Percentiles rank a stretch among this genome's conserved stretches.
Conservation (phyloP, 805 yeast species). For the Metschnikowia lunata region DNA sequence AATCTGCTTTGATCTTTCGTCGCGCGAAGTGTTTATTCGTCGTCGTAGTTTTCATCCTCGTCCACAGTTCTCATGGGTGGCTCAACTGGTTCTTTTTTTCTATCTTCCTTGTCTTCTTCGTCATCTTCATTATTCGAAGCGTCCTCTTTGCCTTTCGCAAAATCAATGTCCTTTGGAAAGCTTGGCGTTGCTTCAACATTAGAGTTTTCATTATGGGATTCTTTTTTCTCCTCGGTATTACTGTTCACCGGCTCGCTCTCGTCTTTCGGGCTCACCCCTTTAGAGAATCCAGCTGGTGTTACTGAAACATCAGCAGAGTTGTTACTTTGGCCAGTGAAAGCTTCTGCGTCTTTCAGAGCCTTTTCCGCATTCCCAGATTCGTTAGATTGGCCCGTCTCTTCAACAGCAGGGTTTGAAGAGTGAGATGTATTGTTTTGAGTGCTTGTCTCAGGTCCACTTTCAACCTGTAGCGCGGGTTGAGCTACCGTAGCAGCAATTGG, state of each 20-base stretch:
- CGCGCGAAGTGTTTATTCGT: slow-evolving; percentile 9
- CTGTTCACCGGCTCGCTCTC: background rate
- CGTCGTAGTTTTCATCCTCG: slow-evolving; percentile 45
- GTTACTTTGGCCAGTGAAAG: no score
- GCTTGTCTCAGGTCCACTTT: background rate
- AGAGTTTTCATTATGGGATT: background rate
- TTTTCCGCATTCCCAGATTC: background rate
- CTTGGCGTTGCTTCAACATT: slow-evolving; percentile 11
- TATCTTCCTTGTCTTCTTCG: slow-evolving; percentile 28
- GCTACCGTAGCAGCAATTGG: slow-evolving; percentile 5
- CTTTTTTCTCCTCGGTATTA: background rate
- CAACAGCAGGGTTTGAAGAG: background rate
- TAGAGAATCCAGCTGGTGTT: background rate
- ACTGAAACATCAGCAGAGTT: background rate
- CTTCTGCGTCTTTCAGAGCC: background rate
- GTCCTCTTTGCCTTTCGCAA: slow-evolving; percentile 8
- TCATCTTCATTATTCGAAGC: slow-evolving; percentile 19
- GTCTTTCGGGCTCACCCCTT: slow-evolving; percentile 5
- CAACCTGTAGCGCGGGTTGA: slow-evolving; percentile 1
- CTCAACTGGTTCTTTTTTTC: slow-evolving; percentile 29
- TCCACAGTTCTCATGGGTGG: slow-evolving; percentile 44
- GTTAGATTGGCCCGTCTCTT: background rate
- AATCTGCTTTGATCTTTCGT: no score
- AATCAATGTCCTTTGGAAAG: slow-evolving; percentile 18
- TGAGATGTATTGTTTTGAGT: background rate